phyloP scores from a whole-genome alignment of 306 rosid species.

The Corylus heterophylla region DNA sequence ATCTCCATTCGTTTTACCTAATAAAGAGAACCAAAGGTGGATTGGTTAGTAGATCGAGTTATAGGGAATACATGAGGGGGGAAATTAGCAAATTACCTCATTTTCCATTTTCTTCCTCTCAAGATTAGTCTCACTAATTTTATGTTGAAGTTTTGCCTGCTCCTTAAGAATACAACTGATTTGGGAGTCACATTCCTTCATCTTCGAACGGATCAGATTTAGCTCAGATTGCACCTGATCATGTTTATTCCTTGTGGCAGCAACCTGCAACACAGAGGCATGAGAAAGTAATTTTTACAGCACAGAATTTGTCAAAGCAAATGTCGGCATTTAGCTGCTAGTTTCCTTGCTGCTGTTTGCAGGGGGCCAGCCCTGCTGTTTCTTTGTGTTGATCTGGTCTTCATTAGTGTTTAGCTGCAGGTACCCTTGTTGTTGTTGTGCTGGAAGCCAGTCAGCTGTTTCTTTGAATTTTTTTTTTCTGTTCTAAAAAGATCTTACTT shows the following conservation, averaged over 20 bases:
- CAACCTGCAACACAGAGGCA: slow-evolving; percentile 56
- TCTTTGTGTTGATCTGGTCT: too few species aligned
- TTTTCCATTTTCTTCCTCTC: slow-evolving; percentile 94
- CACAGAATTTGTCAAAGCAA: slow-evolving; percentile 20
- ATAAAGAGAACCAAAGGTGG: slow-evolving; percentile 22
- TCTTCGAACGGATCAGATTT: slow-evolving; percentile 59
- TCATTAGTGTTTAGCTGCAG: too few species aligned
- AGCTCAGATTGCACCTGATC: slow-evolving; percentile 67
- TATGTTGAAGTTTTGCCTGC: slow-evolving; percentile 67
- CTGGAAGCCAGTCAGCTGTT: too few species aligned
- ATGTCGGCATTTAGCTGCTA: neutral
- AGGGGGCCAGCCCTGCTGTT: too few species aligned
- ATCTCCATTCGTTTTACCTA: slow-evolving; percentile 83
- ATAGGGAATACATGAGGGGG: slow-evolving; percentile 1
- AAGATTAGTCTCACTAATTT: slow-evolving; percentile 74
- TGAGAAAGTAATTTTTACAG: slow-evolving; percentile 27
- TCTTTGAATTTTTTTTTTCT: too few species aligned
- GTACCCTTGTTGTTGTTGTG: too few species aligned
- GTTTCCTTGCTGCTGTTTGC: too few species aligned
- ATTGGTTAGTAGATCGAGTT: slow-evolving; percentile 29
- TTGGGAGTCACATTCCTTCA: slow-evolving; percentile 84
- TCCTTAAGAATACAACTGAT: slow-evolving; percentile 70
- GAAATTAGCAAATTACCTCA: slow-evolving; percentile 55
- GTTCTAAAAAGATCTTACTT: too few species aligned
- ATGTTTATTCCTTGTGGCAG: slow-evolving; percentile 55